A percentile compares a stretch with the other conserved stretches of the same genome.
These are phyloP conservation scores for Trametes coccinea DNA, from an alignment of 768 basidiomycete genomes.

Conservation along the genomic window DNA sequence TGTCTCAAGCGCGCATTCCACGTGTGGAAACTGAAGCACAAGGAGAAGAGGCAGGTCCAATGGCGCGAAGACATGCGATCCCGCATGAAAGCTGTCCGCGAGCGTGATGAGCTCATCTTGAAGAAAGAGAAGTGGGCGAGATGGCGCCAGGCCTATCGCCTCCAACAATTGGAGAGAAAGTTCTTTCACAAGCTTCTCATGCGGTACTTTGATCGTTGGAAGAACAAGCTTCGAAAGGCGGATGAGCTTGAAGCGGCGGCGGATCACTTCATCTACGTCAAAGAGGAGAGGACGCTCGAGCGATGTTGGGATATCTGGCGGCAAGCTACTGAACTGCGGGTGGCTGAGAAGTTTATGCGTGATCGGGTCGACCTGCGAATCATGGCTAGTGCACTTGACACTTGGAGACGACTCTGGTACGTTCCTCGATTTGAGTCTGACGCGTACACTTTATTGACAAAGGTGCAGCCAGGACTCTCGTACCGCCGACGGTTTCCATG, in stretches of 20 bases:
- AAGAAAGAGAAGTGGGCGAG: constrained; percentile 59
- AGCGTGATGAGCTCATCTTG: constrained; percentile 54
- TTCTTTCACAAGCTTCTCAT: constrained; percentile 46
- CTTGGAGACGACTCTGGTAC: constrained; percentile 62
- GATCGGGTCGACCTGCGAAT: constrained; percentile 51
- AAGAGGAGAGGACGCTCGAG: constrained; percentile 40
- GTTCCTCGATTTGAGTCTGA: constrained; percentile 24
- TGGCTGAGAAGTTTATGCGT: constrained; percentile 45
- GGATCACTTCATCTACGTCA: constrained; percentile 45
- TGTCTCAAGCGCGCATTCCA: constrained; percentile 43
- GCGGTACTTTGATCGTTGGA: constrained; percentile 57
- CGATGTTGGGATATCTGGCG: constrained; percentile 63
- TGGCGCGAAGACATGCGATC: constrained; percentile 73
- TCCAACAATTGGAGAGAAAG: constrained; percentile 51
- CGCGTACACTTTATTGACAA: background rate
- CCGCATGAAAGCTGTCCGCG: constrained; percentile 64
- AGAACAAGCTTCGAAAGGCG: constrained; percentile 39
- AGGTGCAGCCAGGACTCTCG: constrained; percentile 44
- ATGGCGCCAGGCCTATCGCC: constrained; percentile 64
- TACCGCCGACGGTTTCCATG: constrained; percentile 45
- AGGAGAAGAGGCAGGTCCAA: constrained; percentile 53
- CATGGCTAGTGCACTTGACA: constrained; percentile 45
- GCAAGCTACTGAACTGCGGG: constrained; percentile 42
- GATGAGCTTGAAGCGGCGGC: constrained; percentile 50
- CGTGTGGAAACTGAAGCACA: constrained; percentile 56